These are phyloP conservation scores for Russula vinacea DNA, from an alignment of 768 basidiomycete genomes.

Conservation along the genomic window DNA sequence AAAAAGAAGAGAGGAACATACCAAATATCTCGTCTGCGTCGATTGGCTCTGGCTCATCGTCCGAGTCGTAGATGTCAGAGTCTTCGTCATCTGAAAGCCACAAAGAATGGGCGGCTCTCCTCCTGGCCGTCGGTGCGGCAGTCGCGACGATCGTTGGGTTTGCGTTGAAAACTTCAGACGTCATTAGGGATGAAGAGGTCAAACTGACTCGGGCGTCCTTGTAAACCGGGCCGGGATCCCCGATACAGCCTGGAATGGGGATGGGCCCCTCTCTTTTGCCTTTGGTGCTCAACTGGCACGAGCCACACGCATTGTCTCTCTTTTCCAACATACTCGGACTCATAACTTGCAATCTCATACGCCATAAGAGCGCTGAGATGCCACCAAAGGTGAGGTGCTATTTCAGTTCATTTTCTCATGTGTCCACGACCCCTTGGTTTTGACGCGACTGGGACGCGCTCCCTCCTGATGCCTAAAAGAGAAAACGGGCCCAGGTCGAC, in stretches of 20 bases:
- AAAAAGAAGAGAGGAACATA: conserved; percentile 36
- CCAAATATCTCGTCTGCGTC: conserved; percentile 94
- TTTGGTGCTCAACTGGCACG: conserved; percentile 6
- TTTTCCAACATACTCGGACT: conserved; percentile 21
- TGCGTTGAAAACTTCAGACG: conserved; percentile 71
- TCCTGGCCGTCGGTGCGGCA: conserved; percentile 47
- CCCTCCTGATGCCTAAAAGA: conserved; percentile 39
- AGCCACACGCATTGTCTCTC: conserved; percentile 9
- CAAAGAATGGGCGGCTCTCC: conserved; percentile 46
- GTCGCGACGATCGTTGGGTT: conserved; percentile 80
- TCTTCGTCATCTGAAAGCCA: conserved; percentile 50
- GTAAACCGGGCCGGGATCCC: conserved; percentile 4
- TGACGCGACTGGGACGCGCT: conserved; percentile 16
- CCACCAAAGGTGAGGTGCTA: conserved; percentile 29
- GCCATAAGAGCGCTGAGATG: conserved; percentile 18
- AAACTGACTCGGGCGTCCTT: neutral
- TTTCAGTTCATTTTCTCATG: neutral
- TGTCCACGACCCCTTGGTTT: neutral
- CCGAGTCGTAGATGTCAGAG: conserved; percentile 31
- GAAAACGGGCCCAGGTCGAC: conserved; percentile 51
- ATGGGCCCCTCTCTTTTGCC: neutral
- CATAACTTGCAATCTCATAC: conserved; percentile 20
- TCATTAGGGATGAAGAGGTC: conserved; percentile 38
- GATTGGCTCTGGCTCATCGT: conserved; percentile 61
- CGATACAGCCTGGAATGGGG: neutral